phyloP scores from a whole-genome alignment of 345 rosid species.

The Eucalyptus grandis region DNA sequence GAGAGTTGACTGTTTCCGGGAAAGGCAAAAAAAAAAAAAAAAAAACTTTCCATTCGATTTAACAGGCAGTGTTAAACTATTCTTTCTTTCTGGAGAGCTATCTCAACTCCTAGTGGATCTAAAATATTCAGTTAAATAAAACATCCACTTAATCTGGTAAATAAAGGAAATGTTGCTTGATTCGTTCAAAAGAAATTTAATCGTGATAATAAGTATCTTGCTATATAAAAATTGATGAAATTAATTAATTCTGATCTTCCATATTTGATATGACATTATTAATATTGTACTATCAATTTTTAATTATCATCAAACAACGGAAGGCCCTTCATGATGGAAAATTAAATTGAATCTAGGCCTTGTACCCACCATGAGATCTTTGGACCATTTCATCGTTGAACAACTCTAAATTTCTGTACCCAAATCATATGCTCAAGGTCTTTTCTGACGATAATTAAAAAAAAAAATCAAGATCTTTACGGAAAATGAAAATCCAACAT shows the following conservation, averaged over 20 bases:
- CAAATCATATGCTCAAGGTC: neutral
- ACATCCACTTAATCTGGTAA: neutral
- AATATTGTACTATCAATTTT: neutral
- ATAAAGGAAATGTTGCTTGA: neutral
- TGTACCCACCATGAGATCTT: neutral
- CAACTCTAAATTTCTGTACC: too few species aligned
- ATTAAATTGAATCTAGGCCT: neutral
- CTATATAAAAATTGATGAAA: neutral
- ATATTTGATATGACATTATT: neutral
- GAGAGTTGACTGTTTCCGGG: neutral
- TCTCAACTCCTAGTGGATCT: neutral
- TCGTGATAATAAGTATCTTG: neutral
- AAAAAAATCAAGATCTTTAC: neutral
- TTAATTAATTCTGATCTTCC: neutral
- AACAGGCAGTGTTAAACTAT: neutral
- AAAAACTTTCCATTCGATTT: neutral
- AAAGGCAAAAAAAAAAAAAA: too few species aligned
- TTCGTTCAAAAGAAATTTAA: neutral
- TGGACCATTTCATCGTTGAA: neutral
- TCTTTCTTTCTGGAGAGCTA: neutral
- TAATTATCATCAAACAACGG: neutral
- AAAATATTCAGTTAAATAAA: neutral
- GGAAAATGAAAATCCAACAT: neutral
- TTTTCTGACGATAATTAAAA: neutral
- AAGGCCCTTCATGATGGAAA: neutral